Evolutionary conservation across 2,329 filamentous ascomycete genomes (phyloP), one percentile per base, ranked within the genome.

Genomic region (Cladophialophora chaetospira): DNA sequence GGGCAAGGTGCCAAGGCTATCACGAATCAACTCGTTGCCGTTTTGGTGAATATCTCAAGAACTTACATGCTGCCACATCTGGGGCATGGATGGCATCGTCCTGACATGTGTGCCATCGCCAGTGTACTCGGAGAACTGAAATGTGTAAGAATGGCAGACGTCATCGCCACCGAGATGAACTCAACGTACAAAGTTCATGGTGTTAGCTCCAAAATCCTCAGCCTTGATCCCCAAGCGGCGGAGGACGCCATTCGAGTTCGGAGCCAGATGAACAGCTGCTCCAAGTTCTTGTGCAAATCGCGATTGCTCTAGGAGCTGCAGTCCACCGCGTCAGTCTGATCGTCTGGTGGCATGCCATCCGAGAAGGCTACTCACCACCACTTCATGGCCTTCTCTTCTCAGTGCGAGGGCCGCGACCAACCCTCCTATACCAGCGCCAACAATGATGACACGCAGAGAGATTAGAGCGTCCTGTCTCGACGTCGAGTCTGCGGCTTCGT

Each of bases 181-280:
- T 52, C 70, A 4, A 10, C 38, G 4, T 21, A 60, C 72, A 66
- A 47, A 67, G 53, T 70, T 63, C 23, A 59, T 11, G 3, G 84
- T 86, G 67, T 69, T 75, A 54, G 77, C 73, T 1, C 77, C 76
- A 38, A 72, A 72, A 0, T 68, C 66, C 55, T 75, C 72, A 0
- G 75, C 71, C 47, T 69, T 67, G 1, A 81, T 62, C 0, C 77
- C 77, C 47, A 79, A 67, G 29, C 75, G 69, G 4, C 70, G 68
- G 3, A 87, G 71, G 2, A 87, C 69, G 0, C 82, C 81, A 67
- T 85, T 85, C 2, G 77, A 72, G 63, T 88, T 88, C 0, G 85
- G 83, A 0, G 82, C 78, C 3, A 87, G 66, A 64, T 87, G 83
- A n/a, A 87, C 77, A 0, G 84, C 84, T 3, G 84, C 84, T 0